Conservation (phyloP, 1,284 basidiomycete genomes). For the Veloboletus limbatus region DNA sequence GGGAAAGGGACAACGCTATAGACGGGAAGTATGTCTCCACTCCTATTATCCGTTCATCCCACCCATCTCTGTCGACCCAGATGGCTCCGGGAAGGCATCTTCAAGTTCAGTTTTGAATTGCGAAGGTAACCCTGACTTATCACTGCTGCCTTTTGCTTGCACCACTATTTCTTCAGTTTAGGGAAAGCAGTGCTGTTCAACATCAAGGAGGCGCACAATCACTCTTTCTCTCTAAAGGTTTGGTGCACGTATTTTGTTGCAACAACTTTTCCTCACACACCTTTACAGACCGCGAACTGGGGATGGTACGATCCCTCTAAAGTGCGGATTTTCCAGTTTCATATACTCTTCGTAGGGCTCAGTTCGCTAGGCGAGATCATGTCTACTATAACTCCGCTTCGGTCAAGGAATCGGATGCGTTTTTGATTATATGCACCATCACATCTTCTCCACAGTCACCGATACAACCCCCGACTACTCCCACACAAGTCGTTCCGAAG, state of each 20-base stretch:
- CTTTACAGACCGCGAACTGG: constrained; percentile 73
- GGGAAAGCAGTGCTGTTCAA: constrained; percentile 54
- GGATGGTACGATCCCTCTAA: constrained; percentile 55
- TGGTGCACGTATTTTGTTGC: background rate
- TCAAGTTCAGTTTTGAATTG: constrained; percentile 83
- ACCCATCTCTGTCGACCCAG: constrained; percentile 32
- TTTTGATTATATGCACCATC: constrained; percentile 79
- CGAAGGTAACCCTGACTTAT: constrained; percentile 48
- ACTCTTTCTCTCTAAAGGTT: constrained; percentile 79
- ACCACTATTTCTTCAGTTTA: constrained; percentile 35
- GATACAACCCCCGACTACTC: constrained; percentile 40
- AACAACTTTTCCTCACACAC: constrained; percentile 10
- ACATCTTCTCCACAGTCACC: constrained; percentile 64
- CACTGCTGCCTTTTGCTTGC: background rate
- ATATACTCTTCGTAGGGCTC: constrained; percentile 51
- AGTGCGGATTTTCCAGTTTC: constrained; percentile 1
- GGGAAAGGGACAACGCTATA: constrained; percentile 66
- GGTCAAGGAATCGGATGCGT: constrained; percentile 60
- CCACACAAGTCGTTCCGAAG: constrained; percentile 57
- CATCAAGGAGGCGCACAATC: constrained; percentile 78
- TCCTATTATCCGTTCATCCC: background rate
- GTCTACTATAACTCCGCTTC: constrained; percentile 63
- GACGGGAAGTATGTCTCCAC: constrained; percentile 53
- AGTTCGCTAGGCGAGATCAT: constrained; percentile 74
- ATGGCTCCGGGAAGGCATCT: constrained; percentile 82